Base-by-base conservation (phyloP, 1,139 yeast genomes). In the Spathaspora sp. region DNA sequence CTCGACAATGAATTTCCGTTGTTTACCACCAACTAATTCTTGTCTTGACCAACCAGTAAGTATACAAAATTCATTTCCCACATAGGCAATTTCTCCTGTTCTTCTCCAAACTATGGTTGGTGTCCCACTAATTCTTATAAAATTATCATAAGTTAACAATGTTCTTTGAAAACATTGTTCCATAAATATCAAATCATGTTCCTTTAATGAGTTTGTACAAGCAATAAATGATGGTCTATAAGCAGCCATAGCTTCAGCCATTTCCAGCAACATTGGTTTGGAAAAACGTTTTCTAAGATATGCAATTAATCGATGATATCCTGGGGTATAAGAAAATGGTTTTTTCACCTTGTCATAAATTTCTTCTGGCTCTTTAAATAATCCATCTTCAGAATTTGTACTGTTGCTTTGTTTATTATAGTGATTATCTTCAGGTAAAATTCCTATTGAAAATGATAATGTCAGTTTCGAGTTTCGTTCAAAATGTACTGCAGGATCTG, bases 111-210 rank as follows among this genome's bases (percentile, higher is more conserved):
- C 93, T 24, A 91, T 81, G 0, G 97, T 90, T 0, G 98, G 98
- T 0, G 98, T 91, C 0, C 97, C 97, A 40, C 91, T 84, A 20
- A 86, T 82, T 16, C 83, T 75, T 38, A 93, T 86, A 61, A 88
- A 88, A 61, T 84, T 87, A 54, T 89, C 95, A 63, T 90, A 93
- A 51, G 95, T 96, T 41, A 91, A 68, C 42, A 93, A 68, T 0
- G 98, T 90, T 42, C 99, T 70, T 63, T 93, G 98, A 68, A 91
- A 91, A 57, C 97, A 89, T 67, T 91, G 95, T 59, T 93, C 99
- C 89, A 93, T 90, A 59, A 93, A 93, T 6, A 91, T 87, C 60
- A 91, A 72, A 62, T 93, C 99, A 43, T 89, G 95, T 55, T 89
- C 96, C 48, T 90, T 88, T 39, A 93, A 68, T 3, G 95, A 84